Conservation (phyloP, 257 asterid genomes). For the Ilex asprella region DNA sequence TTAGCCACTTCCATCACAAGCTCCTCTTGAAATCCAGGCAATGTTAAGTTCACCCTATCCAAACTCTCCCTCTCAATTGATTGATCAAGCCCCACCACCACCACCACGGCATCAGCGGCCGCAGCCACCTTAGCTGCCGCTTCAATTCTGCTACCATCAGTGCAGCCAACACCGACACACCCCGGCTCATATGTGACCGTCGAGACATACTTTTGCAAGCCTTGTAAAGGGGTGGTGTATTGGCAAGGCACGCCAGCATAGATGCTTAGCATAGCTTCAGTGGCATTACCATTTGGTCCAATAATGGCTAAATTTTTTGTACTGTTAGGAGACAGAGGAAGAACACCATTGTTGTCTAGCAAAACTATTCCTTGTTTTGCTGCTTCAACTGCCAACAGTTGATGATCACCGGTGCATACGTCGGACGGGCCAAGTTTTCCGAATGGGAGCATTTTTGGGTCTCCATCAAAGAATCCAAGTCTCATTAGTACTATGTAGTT, state of each 20-base stretch:
- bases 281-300: conserved; percentile 29
- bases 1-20: conserved; percentile 17
- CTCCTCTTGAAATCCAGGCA: conserved; percentile 27
- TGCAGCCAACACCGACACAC: conserved; percentile 13
- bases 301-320: conserved; percentile 11
- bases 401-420: conserved; percentile 17
- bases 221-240: conserved; percentile 23
- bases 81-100: conserved; percentile 22
- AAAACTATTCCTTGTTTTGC: conserved; percentile 29
- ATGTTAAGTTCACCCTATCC: conserved; percentile 21
- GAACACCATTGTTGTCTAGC: conserved; percentile 17
- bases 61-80: conserved; percentile 21
- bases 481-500: conserved; percentile 22
- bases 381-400: conserved; percentile 24
- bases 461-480: conserved; percentile 32
- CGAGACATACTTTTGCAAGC: conserved; percentile 7
- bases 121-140: conserved; percentile 23
- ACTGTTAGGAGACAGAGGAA: conserved; percentile 11
- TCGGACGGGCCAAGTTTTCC: conserved; percentile 26
- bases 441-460: conserved; percentile 19
- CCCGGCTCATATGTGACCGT: conserved; percentile 13
- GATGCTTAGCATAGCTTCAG: conserved; percentile 19
- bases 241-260: conserved; percentile 26
- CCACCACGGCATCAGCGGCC: conserved; percentile 13
- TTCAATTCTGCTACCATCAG: conserved; percentile 6